Evolutionary conservation across 1,284 basidiomycete genomes (phyloP).

Genomic region (Sanghuangporus baumii): DNA sequence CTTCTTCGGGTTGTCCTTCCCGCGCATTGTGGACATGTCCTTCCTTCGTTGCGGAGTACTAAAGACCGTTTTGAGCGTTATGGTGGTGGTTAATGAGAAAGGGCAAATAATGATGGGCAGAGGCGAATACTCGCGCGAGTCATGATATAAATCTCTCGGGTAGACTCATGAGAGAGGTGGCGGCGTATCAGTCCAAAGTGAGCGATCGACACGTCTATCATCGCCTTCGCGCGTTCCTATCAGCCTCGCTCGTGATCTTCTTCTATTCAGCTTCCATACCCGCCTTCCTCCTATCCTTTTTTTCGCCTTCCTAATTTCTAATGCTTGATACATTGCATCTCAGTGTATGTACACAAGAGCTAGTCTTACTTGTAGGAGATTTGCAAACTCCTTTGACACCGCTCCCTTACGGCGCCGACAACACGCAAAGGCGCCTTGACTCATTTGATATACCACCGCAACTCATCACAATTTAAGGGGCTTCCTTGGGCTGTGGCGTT

Average conservation of each 20-base stretch:
- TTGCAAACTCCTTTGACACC: neutral
- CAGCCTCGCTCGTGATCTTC: neutral
- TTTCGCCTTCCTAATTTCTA: too few relatives aligned
- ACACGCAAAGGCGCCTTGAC: neutral
- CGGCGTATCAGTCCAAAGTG: neutral
- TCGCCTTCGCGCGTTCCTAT: neutral
- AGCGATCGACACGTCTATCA: neutral
- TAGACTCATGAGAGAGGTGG: neutral
- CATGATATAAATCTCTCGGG: neutral
- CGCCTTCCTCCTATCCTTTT: neutral
- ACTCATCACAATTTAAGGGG: neutral
- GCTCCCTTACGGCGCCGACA: neutral
- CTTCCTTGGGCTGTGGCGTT: neutral
- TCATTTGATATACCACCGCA: neutral
- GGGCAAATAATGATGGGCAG: neutral
- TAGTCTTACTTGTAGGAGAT: neutral
- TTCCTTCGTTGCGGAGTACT: neutral
- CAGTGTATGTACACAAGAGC: neutral
- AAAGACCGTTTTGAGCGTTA: neutral
- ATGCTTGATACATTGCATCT: neutral
- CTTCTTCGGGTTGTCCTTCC: constrained; percentile 11
- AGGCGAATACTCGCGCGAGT: neutral
- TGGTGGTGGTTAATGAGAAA: neutral
- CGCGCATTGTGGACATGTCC: constrained; percentile 3
- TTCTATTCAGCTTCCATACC: neutral